phyloP scores from a whole-genome alignment of 352 stramenopile genomes.

The Globisporangium abappressorium region DNA sequence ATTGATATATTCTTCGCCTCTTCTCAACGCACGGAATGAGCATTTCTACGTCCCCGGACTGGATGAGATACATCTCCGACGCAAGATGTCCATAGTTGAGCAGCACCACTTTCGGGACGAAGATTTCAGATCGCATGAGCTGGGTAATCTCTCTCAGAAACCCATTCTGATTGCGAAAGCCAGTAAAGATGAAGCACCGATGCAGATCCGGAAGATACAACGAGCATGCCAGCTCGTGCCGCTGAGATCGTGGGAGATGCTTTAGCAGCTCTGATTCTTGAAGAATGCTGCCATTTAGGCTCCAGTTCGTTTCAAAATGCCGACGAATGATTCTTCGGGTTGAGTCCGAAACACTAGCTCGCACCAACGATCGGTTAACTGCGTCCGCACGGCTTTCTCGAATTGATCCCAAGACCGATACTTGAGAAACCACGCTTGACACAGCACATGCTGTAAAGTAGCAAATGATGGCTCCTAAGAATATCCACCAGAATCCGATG shows the following conservation, averaged over 20 bases:
- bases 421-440: constrained; percentile 23
- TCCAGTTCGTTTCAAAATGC: constrained; percentile 26
- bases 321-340: constrained; percentile 18
- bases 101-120: constrained; percentile 53
- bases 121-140: constrained; percentile 51
- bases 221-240: constrained; percentile 16
- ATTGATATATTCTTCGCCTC: not conserved
- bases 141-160: constrained; percentile 36
- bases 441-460: constrained; percentile 25
- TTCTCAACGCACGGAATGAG: constrained; percentile 29
- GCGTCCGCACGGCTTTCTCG: constrained; percentile 4
- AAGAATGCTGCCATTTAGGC: constrained; percentile 19
- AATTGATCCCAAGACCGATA: constrained; percentile 12
- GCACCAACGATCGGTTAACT: constrained; percentile 17
- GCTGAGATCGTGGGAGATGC: constrained; percentile 22
- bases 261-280: constrained; percentile 16
- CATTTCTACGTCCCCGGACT: constrained; percentile 56
- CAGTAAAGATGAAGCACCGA: constrained; percentile 15
- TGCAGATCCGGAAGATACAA: constrained; percentile 13
- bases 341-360: constrained; percentile 9
- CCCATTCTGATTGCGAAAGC: constrained; percentile 3
- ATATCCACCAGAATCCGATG: constrained; percentile 24
- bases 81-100: constrained; percentile 52
- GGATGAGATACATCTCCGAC: constrained; percentile 55
- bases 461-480: constrained; percentile 21